Percentiles rank a stretch among this genome's conserved stretches.
Evolutionary conservation across 2,329 filamentous ascomycete genomes (phyloP).

Genomic region (Aaosphaeria arxii): DNA sequence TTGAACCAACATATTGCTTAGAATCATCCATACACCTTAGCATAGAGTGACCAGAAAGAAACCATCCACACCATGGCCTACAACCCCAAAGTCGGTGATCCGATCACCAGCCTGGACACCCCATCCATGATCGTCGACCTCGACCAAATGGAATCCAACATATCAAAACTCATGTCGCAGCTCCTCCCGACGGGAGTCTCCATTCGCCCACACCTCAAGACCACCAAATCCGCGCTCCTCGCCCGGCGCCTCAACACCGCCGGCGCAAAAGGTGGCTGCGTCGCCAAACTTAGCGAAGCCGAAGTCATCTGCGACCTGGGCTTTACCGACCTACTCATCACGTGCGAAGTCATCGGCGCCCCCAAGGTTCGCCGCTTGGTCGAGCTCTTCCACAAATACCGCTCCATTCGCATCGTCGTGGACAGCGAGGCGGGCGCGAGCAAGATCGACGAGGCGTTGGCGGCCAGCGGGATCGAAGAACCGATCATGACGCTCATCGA

Average conservation of each 20-base stretch:
- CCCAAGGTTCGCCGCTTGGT: slow-evolving; percentile 48
- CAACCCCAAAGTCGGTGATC: slow-evolving; percentile 42
- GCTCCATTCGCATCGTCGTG: slow-evolving; percentile 45
- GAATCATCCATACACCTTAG: too few relatives aligned
- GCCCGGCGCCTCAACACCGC: slow-evolving; percentile 45
- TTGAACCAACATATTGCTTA: too few relatives aligned
- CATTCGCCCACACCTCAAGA: slow-evolving; percentile 54
- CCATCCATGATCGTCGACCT: slow-evolving; percentile 57
- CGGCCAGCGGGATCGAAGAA: slow-evolving; percentile 32
- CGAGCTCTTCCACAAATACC: slow-evolving; percentile 41
- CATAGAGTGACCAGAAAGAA: too few relatives aligned
- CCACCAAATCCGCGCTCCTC: slow-evolving; percentile 49
- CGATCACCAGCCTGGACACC: slow-evolving; percentile 48
- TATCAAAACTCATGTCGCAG: slow-evolving; percentile 45
- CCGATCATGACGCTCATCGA: slow-evolving; percentile 46
- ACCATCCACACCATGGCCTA: too few relatives aligned
- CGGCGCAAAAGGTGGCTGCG: slow-evolving; percentile 51
- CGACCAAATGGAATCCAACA: slow-evolving; percentile 52
- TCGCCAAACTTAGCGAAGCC: slow-evolving; percentile 50
- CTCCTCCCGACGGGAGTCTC: slow-evolving; percentile 46
- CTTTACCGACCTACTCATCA: slow-evolving; percentile 51
- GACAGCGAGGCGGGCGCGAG: slow-evolving; percentile 46
- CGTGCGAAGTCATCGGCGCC: slow-evolving; percentile 49
- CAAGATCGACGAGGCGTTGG: slow-evolving; percentile 46
- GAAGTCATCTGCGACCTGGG: slow-evolving; percentile 40